Conservation (phyloP, 108 stramenopile genomes). For the Skeletonema grethae region DNA sequence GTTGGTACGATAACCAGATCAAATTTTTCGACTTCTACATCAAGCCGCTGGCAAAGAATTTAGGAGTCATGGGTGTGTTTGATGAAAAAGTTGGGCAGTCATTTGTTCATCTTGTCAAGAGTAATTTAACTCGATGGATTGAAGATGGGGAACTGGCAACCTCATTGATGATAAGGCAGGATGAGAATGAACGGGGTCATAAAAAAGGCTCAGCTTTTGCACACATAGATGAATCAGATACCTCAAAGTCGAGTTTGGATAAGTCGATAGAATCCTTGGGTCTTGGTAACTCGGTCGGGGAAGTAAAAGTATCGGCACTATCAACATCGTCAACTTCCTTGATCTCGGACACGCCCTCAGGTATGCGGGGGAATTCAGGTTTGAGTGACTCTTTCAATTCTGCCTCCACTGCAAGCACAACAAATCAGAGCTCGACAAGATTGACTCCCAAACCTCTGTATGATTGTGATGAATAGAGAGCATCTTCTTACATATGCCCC, state of each 20-base stretch:
- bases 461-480: neutral
- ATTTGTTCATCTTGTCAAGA: constrained; percentile 15
- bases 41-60: constrained; percentile 64
- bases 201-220: neutral
- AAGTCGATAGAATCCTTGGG: neutral
- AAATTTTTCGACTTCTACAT: constrained; percentile 81
- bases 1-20: constrained; percentile 78
- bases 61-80: constrained; percentile 71
- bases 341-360: neutral
- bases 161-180: neutral
- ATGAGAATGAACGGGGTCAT: constrained; percentile 1
- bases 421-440: neutral
- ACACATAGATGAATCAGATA: neutral
- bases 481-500: too few relatives aligned
- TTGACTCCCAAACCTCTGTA: neutral
- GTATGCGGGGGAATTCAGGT: neutral
- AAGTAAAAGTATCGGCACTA: neutral
- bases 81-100: constrained; percentile 41
- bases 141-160: constrained; percentile 11
- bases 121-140: constrained; percentile 17
- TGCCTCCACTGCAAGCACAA: constrained; percentile 3
- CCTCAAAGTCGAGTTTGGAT: neutral
- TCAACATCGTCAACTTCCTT: neutral
- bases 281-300: neutral
- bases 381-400: neutral